Percentiles rank a stretch among this genome's conserved stretches.
Evolutionary conservation across 768 basidiomycete genomes (phyloP).

Genomic region (Hericium coralloides): DNA sequence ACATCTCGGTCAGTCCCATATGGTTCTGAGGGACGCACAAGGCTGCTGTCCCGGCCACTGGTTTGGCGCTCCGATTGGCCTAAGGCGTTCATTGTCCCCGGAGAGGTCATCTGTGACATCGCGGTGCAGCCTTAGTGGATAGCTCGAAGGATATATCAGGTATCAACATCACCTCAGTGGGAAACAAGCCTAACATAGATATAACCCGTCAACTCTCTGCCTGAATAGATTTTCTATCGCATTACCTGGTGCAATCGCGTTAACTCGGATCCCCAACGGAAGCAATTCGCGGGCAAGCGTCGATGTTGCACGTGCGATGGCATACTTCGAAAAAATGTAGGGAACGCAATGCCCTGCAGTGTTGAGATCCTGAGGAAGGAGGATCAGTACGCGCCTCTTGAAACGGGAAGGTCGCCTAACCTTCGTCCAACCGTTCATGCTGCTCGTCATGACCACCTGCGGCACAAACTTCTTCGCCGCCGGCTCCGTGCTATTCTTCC

Average conservation of each 20-base stretch:
- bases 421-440: conserved; percentile 47
- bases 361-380: conserved; percentile 23
- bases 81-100: not conserved
- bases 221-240: too few species aligned
- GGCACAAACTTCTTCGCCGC: conserved; percentile 30
- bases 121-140: not conserved
- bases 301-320: conserved; percentile 36
- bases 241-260: conserved; percentile 37
- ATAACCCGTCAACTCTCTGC: not conserved
- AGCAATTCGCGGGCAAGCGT: conserved; percentile 40
- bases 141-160: not conserved
- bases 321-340: conserved; percentile 40
- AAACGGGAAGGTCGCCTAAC: conserved; percentile 14
- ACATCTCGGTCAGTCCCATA: not conserved
- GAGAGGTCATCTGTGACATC: not conserved
- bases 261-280: conserved; percentile 39
- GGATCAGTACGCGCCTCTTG: too few species aligned
- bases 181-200: conserved; percentile 8
- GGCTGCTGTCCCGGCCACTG: not conserved
- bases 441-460: conserved; percentile 41
- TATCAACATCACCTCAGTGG: not conserved
- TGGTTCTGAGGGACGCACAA: not conserved
- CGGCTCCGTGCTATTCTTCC: conserved; percentile 26
- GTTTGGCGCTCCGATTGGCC: not conserved
- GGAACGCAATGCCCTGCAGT: conserved; percentile 24